Evolutionary conservation across 768 basidiomycete species (phyloP), one percentile per base, ranked within the genome.

Genomic region (Lactifluus volemus): DNA sequence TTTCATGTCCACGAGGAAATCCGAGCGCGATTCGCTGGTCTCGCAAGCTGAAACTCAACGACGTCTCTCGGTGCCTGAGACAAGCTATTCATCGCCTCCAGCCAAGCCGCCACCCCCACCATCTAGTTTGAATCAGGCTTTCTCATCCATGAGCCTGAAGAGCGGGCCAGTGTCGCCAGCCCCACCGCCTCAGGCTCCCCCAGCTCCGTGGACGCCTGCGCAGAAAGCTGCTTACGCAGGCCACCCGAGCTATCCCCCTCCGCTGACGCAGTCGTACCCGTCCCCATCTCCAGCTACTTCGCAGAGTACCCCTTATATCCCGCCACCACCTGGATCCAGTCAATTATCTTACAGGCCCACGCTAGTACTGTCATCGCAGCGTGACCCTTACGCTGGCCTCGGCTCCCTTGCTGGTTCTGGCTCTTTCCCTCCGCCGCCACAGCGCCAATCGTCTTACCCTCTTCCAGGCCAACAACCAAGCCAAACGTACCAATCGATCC

Each of bases 31-130:
- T 19, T 74, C 76, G 11, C 70, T 96, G 17, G 78, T 81, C 3
- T 76, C 79, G 3, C 84, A 88, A 65, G 78, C 89, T 5, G 93
- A 94, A 65, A 79, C 83, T 10, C 82, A 90, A 71, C 84, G 81
- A 61, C 78, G 87, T 36, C 71, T 89, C 4, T 75, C 85, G 0
- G 50, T 55, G 38, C 15, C 38, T 14, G 65, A 66, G 19, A 64
- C 73, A 2, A 65, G 77, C 4, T 67, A 75, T 14, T 70, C 74
- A 30, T 65, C 76, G 36, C 65, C 76, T 2, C 68, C 74, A 8
- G 64, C 72, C 10, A 71, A 72, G 14, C 64, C 78, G 48, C 78
- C 49, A 53, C 59, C 58, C 8, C 38, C 67, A 2, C 58, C 67
- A 2, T 54, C 59, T 34, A 70, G 66, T 50, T 69, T 83, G 29